Percentiles rank a stretch among this genome's conserved stretches.
phyloP scores from a whole-genome alignment of 73 alveolate species.

The Tetrahymena thermophila region DNA sequence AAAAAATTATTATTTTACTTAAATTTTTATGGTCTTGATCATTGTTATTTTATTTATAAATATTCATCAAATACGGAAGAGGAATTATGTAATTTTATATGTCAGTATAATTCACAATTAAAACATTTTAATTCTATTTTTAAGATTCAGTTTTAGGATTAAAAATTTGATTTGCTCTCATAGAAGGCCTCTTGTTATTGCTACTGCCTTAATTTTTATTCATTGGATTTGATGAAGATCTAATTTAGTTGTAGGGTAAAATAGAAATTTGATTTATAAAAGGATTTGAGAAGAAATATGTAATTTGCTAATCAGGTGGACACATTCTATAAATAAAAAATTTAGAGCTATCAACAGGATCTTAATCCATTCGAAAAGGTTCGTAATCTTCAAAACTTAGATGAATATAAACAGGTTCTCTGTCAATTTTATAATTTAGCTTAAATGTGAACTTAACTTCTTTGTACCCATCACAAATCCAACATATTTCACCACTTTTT shows the following conservation, averaged over 20 bases:
- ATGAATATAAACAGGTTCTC: not conserved
- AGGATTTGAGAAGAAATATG: not conserved
- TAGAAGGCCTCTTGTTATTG: not conserved
- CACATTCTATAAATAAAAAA: not conserved
- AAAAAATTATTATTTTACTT: too few species aligned
- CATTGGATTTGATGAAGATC: not conserved
- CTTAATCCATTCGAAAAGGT: not conserved
- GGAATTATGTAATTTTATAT: not conserved
- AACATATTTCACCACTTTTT: not conserved
- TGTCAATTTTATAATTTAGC: not conserved
- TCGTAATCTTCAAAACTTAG: not conserved
- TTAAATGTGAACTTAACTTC: not conserved
- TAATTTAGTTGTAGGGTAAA: not conserved
- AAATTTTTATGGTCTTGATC: not conserved
- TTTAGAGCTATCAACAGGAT: not conserved
- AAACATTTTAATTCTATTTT: not conserved
- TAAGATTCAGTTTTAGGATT: not conserved
- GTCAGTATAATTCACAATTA: not conserved
- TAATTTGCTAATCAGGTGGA: not conserved
- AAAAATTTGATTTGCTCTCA: not conserved
- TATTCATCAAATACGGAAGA: not conserved
- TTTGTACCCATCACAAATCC: not conserved
- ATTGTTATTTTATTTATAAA: not conserved
- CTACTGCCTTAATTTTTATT: not conserved
- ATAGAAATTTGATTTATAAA: not conserved